Base-by-base conservation (phyloP, 1,139 yeast genomes). In the Candida sanyaensis region DNA sequence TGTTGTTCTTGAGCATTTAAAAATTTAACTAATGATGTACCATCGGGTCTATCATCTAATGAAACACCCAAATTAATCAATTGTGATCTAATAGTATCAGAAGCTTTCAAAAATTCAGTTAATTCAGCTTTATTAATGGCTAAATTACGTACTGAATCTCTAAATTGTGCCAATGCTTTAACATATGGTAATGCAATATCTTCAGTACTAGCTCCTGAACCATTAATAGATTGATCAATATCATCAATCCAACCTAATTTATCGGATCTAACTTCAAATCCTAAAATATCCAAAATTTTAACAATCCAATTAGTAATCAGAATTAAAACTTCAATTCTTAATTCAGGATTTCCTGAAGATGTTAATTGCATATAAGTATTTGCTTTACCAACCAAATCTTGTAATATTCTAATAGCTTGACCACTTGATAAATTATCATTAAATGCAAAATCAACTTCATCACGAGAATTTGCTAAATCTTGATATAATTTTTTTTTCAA, bases 341-440 rank as follows among this genome's bases (percentile, higher is more conserved):
- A 65, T 44, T 65, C 71, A 37, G 57, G 52, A 1, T 80, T 78
- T 9, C 80, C 80, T 10, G 72, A 68, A 36, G 78, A 69, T 5
- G 76, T 61, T 12, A 77, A 49, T 57, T 74, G 78, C 43, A 92
- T 81, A 62, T 93, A 93, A 40, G 81, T 78, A 64, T 93, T 92
- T 10, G 90, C 63, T 51, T 77, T 78, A 32, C 86, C 80, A 6
- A 93, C 85, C 50, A 93, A 71, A 23, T 88, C 96, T 50, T 79
- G 72, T 45, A 93, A 61, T 1, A 71, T 65, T 55, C 87, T 80
- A 53, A 93, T 69, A 0, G 86, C 97, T 53, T 73, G 78, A 5
- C 96, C 92, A 1, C 96, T 87, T 2, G 92, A 71, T 54, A 93
- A 75, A 63, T 90, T 93, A 64, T 93, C 99, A 65, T 96, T 86